Percentiles rank a stretch among this genome's conserved stretches.
Conservation (phyloP, 257 asterid species). For the Eustoma russellianum region DNA sequence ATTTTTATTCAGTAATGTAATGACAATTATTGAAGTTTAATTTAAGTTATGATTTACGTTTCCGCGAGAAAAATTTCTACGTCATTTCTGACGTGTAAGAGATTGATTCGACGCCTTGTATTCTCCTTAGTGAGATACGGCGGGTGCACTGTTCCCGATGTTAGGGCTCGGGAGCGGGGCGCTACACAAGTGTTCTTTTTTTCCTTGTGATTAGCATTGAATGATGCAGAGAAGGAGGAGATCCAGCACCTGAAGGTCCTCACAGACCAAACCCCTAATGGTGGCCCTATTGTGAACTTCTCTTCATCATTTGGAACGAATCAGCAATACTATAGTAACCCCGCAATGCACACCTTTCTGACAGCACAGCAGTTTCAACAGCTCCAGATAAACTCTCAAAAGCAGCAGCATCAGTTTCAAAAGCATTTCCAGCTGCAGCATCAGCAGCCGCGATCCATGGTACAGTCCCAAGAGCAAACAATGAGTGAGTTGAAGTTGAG, state of each 20-base stretch:
- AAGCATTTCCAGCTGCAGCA: constrained; percentile 30
- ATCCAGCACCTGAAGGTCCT: constrained; percentile 76
- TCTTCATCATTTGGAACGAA: constrained; percentile 44
- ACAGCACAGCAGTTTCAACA: constrained; percentile 89
- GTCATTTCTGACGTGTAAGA: too few species aligned
- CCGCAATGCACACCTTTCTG: constrained; percentile 49
- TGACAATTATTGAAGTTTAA: too few species aligned
- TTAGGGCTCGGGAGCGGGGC: too few species aligned
- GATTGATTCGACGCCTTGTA: too few species aligned
- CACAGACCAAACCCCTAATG: constrained; percentile 66
- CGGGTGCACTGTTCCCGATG: too few species aligned
- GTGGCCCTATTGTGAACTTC: constrained; percentile 67
- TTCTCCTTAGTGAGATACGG: too few species aligned
- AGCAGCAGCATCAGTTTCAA: constrained; percentile 55
- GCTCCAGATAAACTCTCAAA: constrained; percentile 81
- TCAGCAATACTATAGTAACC: constrained; percentile 49
- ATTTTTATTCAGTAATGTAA: too few species aligned
- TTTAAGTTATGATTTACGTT: too few species aligned
- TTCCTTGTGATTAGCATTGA: constrained; percentile 43
- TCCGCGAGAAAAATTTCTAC: too few species aligned
- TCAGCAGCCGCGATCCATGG: constrained; percentile 16
- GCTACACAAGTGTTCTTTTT: constrained; percentile 1
- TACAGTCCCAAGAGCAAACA: constrained; percentile 36
- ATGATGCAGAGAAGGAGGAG: constrained; percentile 79
- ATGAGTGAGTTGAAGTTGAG: constrained; percentile 42